Percentiles rank a stretch among this genome's conserved stretches.
phyloP scores from a whole-genome alignment of 2,329 filamentous ascomycete genomes.

The Thielaviopsis musarum region DNA sequence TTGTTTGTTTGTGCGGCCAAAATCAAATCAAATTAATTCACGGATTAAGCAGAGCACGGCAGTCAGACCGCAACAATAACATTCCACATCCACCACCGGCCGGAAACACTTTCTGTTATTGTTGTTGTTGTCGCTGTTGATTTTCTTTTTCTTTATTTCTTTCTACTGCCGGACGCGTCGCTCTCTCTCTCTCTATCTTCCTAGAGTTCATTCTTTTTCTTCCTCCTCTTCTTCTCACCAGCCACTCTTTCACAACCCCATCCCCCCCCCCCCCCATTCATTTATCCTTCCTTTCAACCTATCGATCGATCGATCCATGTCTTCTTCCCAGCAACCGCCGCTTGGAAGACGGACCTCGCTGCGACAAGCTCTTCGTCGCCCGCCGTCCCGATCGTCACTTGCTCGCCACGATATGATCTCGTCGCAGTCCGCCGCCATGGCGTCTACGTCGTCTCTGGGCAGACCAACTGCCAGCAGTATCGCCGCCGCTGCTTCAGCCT shows the following conservation, averaged over 20 bases:
- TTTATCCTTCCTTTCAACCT: neutral
- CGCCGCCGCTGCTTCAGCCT: neutral
- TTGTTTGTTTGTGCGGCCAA: too few relatives aligned
- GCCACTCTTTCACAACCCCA: too few relatives aligned
- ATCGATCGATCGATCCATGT: conserved; percentile 10
- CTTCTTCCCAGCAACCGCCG: conserved; percentile 24
- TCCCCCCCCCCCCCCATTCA: neutral
- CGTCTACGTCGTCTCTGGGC: conserved; percentile 9
- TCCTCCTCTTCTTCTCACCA: neutral
- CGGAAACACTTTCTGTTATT: too few relatives aligned
- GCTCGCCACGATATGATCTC: conserved; percentile 30
- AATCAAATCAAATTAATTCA: too few relatives aligned
- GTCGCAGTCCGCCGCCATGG: conserved; percentile 16
- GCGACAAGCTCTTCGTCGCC: conserved; percentile 36
- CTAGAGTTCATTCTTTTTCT: neutral
- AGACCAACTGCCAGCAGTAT: neutral
- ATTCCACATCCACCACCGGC: too few relatives aligned
- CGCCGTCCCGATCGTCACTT: conserved; percentile 28
- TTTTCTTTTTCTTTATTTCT: too few relatives aligned
- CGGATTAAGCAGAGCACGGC: too few relatives aligned
- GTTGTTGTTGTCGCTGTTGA: too few relatives aligned
- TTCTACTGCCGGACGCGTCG: too few relatives aligned
- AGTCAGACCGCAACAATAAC: too few relatives aligned
- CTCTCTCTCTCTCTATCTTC: too few relatives aligned
- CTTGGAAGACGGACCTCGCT: conserved; percentile 36